phyloP scores from a whole-genome alignment of 164 flowering plant species.

The grape (Vitis vinifera) region DNA sequence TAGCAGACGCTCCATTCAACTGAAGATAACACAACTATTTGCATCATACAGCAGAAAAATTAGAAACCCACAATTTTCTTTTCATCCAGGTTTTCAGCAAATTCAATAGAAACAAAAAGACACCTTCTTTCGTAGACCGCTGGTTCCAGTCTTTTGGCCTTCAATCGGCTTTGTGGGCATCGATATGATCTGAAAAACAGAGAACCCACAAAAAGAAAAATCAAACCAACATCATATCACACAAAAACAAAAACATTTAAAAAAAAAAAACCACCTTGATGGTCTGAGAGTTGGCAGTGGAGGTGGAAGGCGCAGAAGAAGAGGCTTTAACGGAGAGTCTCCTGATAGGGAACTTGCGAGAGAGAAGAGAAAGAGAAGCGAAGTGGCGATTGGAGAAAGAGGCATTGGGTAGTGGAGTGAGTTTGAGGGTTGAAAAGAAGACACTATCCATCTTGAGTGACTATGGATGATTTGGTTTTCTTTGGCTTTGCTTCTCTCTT shows the following conservation, averaged over 20 bases:
- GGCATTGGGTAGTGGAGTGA: constrained; percentile 8
- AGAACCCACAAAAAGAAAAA: constrained; percentile 1
- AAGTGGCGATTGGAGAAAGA: constrained; percentile 13
- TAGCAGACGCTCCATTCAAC: neutral
- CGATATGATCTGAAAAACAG: constrained; percentile 45
- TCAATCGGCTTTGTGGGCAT: constrained; percentile 86
- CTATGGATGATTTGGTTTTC: constrained; percentile 7
- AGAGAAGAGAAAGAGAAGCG: constrained; percentile 6
- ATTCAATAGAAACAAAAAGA: neutral
- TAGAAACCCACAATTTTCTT: neutral
- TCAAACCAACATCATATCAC: neutral
- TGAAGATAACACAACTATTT: constrained; percentile 1
- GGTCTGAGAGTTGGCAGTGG: constrained; percentile 47
- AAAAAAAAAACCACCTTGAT: constrained; percentile 40
- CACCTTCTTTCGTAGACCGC: constrained; percentile 96
- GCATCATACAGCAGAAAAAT: neutral
- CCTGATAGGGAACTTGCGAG: constrained; percentile 16
- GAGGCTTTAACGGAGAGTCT: constrained; percentile 34
- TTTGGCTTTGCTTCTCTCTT: neutral
- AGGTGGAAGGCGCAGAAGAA: constrained; percentile 42
- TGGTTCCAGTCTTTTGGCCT: constrained; percentile 97
- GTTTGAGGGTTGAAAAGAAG: constrained; percentile 9
- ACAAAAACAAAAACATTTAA: neutral
- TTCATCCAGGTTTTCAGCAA: neutral
- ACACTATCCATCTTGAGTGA: constrained; percentile 11